A percentile compares a stretch with the other conserved stretches of the same genome.
Evolutionary conservation across 495 filamentous ascomycete species (phyloP).

Genomic region (Lepraria neglecta): DNA sequence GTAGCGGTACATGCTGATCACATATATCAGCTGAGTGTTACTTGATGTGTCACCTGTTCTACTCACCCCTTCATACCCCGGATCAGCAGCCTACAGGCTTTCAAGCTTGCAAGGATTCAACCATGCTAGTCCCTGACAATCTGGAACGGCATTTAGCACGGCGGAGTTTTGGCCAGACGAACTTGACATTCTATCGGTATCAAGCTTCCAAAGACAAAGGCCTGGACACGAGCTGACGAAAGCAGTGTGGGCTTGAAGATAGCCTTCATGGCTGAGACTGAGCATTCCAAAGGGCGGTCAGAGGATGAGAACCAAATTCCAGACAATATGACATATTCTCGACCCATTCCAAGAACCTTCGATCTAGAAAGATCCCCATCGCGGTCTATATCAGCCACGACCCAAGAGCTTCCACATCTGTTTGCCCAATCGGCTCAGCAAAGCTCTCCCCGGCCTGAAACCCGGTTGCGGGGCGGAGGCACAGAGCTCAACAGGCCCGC

Average conservation of each 20-base stretch:
- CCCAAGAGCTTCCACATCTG: not conserved
- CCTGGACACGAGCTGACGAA: conserved; percentile 13
- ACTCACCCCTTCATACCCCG: conserved; percentile 37
- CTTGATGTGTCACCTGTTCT: conserved; percentile 43
- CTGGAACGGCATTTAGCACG: conserved; percentile 35
- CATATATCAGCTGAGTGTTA: conserved; percentile 33
- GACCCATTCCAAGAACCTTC: conserved; percentile 1
- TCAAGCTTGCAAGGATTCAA: conserved; percentile 28
- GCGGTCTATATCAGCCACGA: not conserved
- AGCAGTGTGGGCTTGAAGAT: conserved; percentile 35
- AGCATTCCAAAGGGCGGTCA: conserved; percentile 24
- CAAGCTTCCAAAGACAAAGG: not conserved
- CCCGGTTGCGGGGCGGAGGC: not conserved
- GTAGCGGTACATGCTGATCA: conserved; percentile 1
- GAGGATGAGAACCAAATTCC: not conserved
- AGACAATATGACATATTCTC: not conserved
- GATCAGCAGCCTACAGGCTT: conserved; percentile 42
- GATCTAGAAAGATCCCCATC: not conserved
- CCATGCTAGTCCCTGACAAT: conserved; percentile 35
- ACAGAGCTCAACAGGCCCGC: not conserved
- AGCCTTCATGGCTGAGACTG: conserved; percentile 28
- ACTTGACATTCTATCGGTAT: conserved; percentile 37
- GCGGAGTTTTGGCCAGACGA: conserved; percentile 31
- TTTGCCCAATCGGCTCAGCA: not conserved
- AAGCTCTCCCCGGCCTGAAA: not conserved